Evolutionary conservation across 1,284 basidiomycete species (phyloP), one percentile per base, ranked within the genome.

Genomic region (Serendipita sp.): DNA sequence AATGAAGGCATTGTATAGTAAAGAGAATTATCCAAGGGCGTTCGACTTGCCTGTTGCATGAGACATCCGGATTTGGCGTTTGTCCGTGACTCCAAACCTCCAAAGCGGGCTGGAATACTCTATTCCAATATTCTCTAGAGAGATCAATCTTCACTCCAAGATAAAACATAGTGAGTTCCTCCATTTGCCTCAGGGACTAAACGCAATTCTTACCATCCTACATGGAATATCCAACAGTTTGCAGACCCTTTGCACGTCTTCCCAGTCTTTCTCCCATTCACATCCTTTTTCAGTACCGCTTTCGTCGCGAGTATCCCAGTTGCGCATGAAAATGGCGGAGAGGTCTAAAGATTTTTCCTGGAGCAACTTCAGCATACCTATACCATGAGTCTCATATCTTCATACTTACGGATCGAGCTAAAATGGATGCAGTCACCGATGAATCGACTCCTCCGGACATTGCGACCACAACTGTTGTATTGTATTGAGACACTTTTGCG

Each of bases 361-460:
- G 63, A 41, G 5, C 38, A 5, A 0, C 13, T 5, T 44, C 61
- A 41, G 41, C 15, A 47, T 45, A 61, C 35, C 50, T 42, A 32
- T 12, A 43, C 32, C 38, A 13, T 5, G 6, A 13, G 38, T 41
- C 5, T 41, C 5, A 6, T 41, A 34, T 49, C 60, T 30, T 34
- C 41, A 2, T 17, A 66, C 72, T 45, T 17, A 87, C 88, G 71
- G 86, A 72, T 58, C 86, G 79, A 15, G 84, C 76, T n/a, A 95
- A 74, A 22, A 95, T 73, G 62, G 79, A 78, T 5, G 92, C 88
- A 0, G 87, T 79, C 3, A 93, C 89, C 2, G 89, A 92, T 1
- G 93, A 96, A 73, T 98, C 94, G 2, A 98, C 94, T 0, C 95
- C 95, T 42, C 95, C 95, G 0, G 92, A 96, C 88, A 97, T 93